These are phyloP conservation scores for Cadophora gregata DNA, from an alignment of 2,329 filamentous ascomycete species.

Conservation along the genomic window DNA sequence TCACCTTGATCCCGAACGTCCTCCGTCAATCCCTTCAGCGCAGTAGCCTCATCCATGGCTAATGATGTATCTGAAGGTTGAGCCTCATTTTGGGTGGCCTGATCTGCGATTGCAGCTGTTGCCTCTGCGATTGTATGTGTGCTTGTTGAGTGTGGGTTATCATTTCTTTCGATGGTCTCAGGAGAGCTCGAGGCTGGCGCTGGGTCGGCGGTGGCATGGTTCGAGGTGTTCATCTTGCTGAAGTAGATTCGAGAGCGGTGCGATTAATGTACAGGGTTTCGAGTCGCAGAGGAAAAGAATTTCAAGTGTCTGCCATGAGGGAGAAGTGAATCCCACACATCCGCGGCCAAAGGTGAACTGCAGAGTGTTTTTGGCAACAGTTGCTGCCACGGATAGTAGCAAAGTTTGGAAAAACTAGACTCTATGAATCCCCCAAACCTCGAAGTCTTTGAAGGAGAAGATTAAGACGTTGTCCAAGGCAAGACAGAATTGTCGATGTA, in stretches of 20 bases:
- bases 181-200: slow-evolving; percentile 16
- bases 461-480: background rate
- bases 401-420: background rate
- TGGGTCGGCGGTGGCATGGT: background rate
- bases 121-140: slow-evolving; percentile 38
- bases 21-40: slow-evolving; percentile 66
- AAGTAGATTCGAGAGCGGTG: background rate
- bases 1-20: slow-evolving; percentile 86
- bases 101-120: slow-evolving; percentile 33
- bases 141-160: slow-evolving; percentile 31
- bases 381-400: background rate
- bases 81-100: slow-evolving; percentile 24
- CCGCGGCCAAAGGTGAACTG: slow-evolving; percentile 6
- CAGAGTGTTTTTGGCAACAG: background rate
- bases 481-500: background rate
- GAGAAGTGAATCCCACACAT: slow-evolving; percentile 1
- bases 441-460: background rate
- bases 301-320: background rate
- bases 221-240: slow-evolving; percentile 25
- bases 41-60: slow-evolving; percentile 41
- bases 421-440: background rate
- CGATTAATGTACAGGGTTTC: background rate
- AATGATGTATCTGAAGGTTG: slow-evolving; percentile 16
- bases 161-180: slow-evolving; percentile 6
- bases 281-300: background rate